Base-by-base conservation (phyloP, 192 early-diverging fungal species). In the Chytriomyces sp. region DNA sequence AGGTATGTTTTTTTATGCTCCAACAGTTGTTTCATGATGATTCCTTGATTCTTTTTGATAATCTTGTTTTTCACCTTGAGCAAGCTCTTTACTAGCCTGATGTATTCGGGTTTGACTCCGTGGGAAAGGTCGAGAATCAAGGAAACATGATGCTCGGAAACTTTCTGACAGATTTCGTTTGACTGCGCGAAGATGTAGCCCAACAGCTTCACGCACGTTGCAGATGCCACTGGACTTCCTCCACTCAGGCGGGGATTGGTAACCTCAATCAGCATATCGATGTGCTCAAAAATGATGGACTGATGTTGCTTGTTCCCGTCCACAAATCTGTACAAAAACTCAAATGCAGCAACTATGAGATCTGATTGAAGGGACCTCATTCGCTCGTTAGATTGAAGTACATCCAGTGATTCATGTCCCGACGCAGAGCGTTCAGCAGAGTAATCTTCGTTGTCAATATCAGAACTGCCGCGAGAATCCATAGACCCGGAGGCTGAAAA, bases 111-210 rank as follows among this genome's bases (percentile, higher is more conserved):
- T 59, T 67, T 39, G 7, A 38, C 5, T 5, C 73, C 73, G 6
- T 36, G 66, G 5, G 73, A 75, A 2, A 78, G 65, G 28, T 73
- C 58, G 14, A 78, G 68, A 57, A 78, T 78, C 36, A 59, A 66
- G 3, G 22, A 12, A 25, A 75, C 62, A 33, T 73, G 73, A 19
- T 41, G 17, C 4, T 70, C 77, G 1, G 4, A 22, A 5, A 78
- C n/a, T 22, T 55, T 26, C 2, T 62, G 28, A 32, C 72, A 78
- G 5, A 53, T 58, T 14, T 75, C 44, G 17, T 32, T 5, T 30
- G 26, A 59, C 34, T 78, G 73, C 4, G 7, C 17, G 0, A 78
- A 44, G 14, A 72, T 34, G 8, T 32, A 19, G 5, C 70, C 70
- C 17, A 76, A 28, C 3, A 38, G 26, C 28, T 75, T n/a, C 5